phyloP scores from a whole-genome alignment of 2,329 filamentous ascomycete genomes.

The Hypomyces perniciosus region DNA sequence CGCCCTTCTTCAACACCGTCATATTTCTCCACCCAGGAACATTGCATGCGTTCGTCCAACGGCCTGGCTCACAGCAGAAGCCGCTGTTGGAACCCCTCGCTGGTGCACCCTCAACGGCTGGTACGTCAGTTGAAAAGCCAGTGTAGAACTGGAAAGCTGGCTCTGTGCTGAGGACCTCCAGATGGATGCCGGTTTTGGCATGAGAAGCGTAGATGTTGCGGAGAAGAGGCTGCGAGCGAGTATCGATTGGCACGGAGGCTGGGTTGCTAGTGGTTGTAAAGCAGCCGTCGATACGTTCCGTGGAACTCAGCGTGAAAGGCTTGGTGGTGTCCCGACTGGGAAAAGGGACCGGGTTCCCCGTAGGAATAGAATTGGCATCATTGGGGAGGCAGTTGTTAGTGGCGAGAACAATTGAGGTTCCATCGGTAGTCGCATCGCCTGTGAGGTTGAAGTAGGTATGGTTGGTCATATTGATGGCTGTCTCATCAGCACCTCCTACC shows the following conservation, averaged over 20 bases:
- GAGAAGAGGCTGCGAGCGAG: constrained; percentile 54
- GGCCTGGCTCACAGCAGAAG: constrained; percentile 88
- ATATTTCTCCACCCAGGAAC: constrained; percentile 72
- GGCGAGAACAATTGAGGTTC: constrained; percentile 60
- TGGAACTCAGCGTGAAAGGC: constrained; percentile 65
- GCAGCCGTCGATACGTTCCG: constrained; percentile 80
- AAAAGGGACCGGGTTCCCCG: constrained; percentile 57
- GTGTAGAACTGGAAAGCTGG: constrained; percentile 98
- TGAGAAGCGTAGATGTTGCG: constrained; percentile 69
- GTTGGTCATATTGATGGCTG: constrained; percentile 88
- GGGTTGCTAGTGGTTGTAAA: constrained; percentile 70
- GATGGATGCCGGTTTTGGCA: constrained; percentile 65
- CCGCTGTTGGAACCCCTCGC: constrained; percentile 64
- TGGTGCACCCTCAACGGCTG: constrained; percentile 55
- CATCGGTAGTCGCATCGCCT: constrained; percentile 46
- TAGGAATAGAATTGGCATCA: constrained; percentile 69
- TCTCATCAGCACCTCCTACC: constrained; percentile 76
- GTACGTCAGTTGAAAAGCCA: constrained; percentile 75
- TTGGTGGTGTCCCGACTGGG: constrained; percentile 58
- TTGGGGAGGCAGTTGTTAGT: constrained; percentile 64
- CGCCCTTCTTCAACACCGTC: constrained; percentile 76
- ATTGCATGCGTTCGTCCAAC: constrained; percentile 86
- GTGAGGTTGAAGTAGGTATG: constrained; percentile 75
- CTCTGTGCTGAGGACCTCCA: constrained; percentile 87
- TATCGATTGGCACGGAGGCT: constrained; percentile 56